Base-by-base conservation (phyloP, 257 asterid genomes). In the Plantago major region DNA sequence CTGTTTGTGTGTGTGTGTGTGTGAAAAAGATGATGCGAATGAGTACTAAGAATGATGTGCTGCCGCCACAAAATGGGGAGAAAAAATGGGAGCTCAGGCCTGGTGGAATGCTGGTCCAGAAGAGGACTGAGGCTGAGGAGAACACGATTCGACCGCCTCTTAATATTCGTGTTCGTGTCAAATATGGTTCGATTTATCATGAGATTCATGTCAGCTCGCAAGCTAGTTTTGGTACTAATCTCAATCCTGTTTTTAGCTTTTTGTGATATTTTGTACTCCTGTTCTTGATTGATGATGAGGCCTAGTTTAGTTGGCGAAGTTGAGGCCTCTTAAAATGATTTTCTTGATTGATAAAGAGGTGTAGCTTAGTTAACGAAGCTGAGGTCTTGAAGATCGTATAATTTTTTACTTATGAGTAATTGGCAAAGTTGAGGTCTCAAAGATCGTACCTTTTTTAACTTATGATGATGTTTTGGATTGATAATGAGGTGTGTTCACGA, bases 91-190 rank as follows among this genome's bases (percentile, higher is more conserved):
- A 91, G 66, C 75, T 84, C 46, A 47, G 96, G 74, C 98, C 98
- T 30, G 86, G 98, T 11, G 98, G 98, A 63, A 91, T 91, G 98
- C 71, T 91, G 61, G 98, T 91, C 22, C 98, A 91, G 79, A 82
- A 76, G 66, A 87, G 98, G 26, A 52, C 79, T 5, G 91, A 78
- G 58, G 74, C 70, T 1, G 89, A 82, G 45, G 74, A 76, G 13
- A 77, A 57, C 75, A 79, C 72, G 10, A 80, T 55, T 4, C 89
- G 89, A 3, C 90, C 94, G 1, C 95, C 98, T 37, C 58, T 26
- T 4, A 76, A 82, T 5, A 86, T 91, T 46, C 94, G 96, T 18
- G 83, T 85, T 7, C 86, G 96, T 51, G 98, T 91, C 72, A 91
- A 91, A 57, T 81, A 84, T 72, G 85, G 90, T 40, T 76, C 92